phyloP scores from a whole-genome alignment of 345 rosid genomes.

The Nasturtium officinale region DNA sequence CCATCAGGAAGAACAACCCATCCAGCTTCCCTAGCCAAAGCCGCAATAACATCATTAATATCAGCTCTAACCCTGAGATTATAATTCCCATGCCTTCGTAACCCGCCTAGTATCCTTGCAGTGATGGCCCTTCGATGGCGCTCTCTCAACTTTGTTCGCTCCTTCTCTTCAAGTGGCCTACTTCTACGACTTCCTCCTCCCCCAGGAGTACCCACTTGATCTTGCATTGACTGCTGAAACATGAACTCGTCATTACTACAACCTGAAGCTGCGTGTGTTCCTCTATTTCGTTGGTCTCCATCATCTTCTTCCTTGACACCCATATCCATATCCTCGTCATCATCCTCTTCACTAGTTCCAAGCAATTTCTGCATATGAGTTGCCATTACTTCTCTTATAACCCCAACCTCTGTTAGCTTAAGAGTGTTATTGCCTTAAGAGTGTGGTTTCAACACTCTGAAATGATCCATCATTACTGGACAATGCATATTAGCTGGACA shows the following conservation, averaged over 20 bases:
- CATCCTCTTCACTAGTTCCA: conserved; percentile 84
- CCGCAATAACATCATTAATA: conserved; percentile 97
- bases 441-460: conserved; percentile 11
- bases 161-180: conserved; percentile 92
- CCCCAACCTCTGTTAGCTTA: conserved; percentile 32
- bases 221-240: conserved; percentile 68
- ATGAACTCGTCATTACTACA: conserved; percentile 61
- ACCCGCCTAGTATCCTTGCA: conserved; percentile 95
- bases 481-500: conserved; percentile 29
- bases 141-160: conserved; percentile 96
- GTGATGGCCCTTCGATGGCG: conserved; percentile 96
- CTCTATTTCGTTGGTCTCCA: conserved; percentile 56
- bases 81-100: conserved; percentile 96
- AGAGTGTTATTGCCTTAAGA: conserved; percentile 22
- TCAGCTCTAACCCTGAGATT: conserved; percentile 99
- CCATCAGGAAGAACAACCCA: conserved; percentile 99
- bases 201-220: conserved; percentile 72
- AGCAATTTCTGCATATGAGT: conserved; percentile 78
- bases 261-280: conserved; percentile 52
- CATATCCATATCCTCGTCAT: conserved; percentile 88
- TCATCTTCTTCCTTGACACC: conserved; percentile 91
- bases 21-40: conserved; percentile 99
- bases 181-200: conserved; percentile 66
- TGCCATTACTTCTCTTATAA: conserved; percentile 55
- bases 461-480: too few relatives aligned